These are phyloP conservation scores for Leavenworthia alabamica DNA, from an alignment of 345 rosid genomes.

Conservation along the genomic window DNA sequence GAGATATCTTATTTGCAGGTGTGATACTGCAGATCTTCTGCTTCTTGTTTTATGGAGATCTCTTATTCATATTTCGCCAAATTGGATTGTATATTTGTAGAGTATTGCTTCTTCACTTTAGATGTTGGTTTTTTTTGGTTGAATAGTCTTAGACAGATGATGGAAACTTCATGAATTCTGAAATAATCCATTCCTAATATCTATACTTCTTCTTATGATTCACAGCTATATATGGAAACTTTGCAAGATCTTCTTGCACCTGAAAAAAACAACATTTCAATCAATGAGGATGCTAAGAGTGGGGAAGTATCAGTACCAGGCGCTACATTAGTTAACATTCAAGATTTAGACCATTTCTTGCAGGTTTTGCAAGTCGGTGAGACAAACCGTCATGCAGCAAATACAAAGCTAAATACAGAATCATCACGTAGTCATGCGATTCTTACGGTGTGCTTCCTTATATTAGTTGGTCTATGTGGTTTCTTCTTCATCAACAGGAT, in stretches of 20 bases:
- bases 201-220: conserved; percentile 3
- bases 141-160: neutral
- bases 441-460: conserved; percentile 51
- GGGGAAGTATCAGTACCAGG: conserved; percentile 84
- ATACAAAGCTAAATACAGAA: conserved; percentile 87
- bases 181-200: neutral
- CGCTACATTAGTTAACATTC: conserved; percentile 53
- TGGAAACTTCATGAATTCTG: neutral
- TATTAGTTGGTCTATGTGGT: conserved; percentile 4
- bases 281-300: conserved; percentile 70
- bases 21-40: conserved; percentile 20
- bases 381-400: conserved; percentile 79
- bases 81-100: neutral
- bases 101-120: neutral
- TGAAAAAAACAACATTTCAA: conserved; percentile 59
- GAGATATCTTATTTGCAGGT: conserved; percentile 94
- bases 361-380: conserved; percentile 80
- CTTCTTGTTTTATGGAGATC: conserved; percentile 32
- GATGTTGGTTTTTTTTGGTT: conserved; percentile 1
- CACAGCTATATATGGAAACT: conserved; percentile 85
- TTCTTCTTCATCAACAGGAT: conserved; percentile 9
- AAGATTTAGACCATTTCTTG: conserved; percentile 57
- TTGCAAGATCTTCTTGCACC: conserved; percentile 93
- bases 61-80: neutral
- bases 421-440: conserved; percentile 98